Evolutionary conservation across 768 basidiomycete genomes (phyloP), one percentile per base, ranked within the genome.

Genomic region (Bullera alba): DNA sequence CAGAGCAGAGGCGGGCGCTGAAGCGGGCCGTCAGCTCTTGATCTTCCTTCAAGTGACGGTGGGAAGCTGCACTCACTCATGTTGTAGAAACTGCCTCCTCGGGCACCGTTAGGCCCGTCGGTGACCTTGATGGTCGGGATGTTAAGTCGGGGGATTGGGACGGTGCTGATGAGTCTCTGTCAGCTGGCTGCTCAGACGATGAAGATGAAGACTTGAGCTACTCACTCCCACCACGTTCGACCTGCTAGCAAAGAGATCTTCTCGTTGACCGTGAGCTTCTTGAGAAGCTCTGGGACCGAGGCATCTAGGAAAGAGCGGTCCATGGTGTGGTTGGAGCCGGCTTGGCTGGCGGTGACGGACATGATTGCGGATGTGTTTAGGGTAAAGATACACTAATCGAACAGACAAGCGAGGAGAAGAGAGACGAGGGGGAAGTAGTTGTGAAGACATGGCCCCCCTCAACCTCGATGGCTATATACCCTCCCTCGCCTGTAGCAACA

Each of bases 21-120:
- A n/a, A n/a, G n/a, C 3, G 14, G n/a, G 28, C 38, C 14, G 28
- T 57, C 35, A 56, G 51, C 49, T 10, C 2, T 46, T 48, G 42
- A 12, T 16, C 32, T 8, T 26, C 27, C 19, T 26, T 12, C 12
- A 8, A 8, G 10, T 29, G 23, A 36, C 19, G 12, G 17, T 26
- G 21, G 25, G 29, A 26, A n/a, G n/a, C 17, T 3, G 12, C 1
- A 61, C 64, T 57, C 54, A 66, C 64, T 56, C 66, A 65, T 68
- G n/a, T 68, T 50, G 46, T 50, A 68, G 58, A 64, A 63, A 3
- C 38, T 48, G 8, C 47, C 54, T 25, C 84, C 84, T 61, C 83
- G 75, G 27, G 84, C 83, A 35, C 84, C 84, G 79, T 83, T 83
- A 23, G 83, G 83, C 6, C 82, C 83, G 71, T 84, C 82, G 62